Percentiles rank a stretch among this genome's conserved stretches.
Evolutionary conservation across 208 protist species (phyloP).

Genomic region (Novymonas esmeraldas): DNA sequence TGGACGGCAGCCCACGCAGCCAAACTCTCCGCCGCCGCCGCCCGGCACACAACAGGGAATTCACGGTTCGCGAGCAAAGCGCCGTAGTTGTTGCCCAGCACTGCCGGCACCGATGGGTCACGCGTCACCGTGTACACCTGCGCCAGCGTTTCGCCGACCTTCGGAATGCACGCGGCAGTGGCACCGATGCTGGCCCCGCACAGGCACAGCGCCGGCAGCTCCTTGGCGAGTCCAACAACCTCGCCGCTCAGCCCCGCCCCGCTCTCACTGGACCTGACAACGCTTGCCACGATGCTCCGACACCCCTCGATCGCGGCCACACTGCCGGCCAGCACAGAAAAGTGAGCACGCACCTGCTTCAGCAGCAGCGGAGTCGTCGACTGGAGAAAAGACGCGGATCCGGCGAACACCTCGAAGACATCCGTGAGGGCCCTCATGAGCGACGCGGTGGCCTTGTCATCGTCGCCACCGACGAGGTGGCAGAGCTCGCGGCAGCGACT

Average conservation of each 20-base stretch:
- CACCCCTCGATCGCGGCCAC: constrained; percentile 17
- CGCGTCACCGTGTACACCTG: constrained; percentile 20
- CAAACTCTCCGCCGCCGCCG: constrained; percentile 26
- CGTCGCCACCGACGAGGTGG: constrained; percentile 12
- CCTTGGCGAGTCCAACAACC: constrained; percentile 13
- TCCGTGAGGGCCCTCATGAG: constrained; percentile 25
- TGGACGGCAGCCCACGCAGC: constrained; percentile 25
- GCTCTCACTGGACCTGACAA: constrained; percentile 4
- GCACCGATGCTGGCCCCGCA: constrained; percentile 5
- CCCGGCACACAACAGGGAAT: constrained; percentile 17
- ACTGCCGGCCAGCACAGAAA: constrained; percentile 13
- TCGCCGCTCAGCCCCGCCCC: not conserved
- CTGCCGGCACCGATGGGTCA: constrained; percentile 8
- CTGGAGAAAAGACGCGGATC: not conserved
- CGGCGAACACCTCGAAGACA: constrained; percentile 15
- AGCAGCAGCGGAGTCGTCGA: constrained; percentile 16
- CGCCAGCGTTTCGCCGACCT: constrained; percentile 22
- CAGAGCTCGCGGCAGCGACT: constrained; percentile 22
- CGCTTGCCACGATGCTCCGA: constrained; percentile 24
- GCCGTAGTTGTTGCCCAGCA: constrained; percentile 13
- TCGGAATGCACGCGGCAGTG: constrained; percentile 14
- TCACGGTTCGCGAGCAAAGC: constrained; percentile 13
- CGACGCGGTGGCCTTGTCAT: constrained; percentile 11
- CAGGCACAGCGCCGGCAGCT: constrained; percentile 16
- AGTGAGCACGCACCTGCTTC: constrained; percentile 22